Percentiles rank a stretch among this genome's conserved stretches.
Evolutionary conservation across 768 basidiomycete species (phyloP).

Genomic region (Tulasnella sp.): DNA sequence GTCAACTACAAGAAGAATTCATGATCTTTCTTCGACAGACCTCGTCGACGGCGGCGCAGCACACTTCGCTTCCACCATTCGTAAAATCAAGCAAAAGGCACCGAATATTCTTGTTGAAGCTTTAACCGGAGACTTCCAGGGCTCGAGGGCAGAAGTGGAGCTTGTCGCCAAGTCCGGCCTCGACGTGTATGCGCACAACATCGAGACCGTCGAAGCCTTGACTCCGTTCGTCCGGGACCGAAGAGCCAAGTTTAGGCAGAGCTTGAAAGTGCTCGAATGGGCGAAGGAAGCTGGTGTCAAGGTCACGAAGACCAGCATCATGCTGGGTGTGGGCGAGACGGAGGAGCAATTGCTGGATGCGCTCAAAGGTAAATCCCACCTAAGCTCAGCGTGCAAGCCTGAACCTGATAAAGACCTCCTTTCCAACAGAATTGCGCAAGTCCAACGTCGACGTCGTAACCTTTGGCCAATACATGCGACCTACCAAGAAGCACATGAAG

Average conservation of each 20-base stretch:
- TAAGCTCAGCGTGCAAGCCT: not conserved
- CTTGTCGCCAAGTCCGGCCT: constrained; percentile 87
- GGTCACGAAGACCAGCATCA: constrained; percentile 96
- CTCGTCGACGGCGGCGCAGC: constrained; percentile 85
- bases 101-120: constrained; percentile 96
- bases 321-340: constrained; percentile 94
- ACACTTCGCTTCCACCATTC: constrained; percentile 94
- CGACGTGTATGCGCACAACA: constrained; percentile 97
- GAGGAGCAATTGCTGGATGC: constrained; percentile 77
- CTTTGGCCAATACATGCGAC: constrained; percentile 99
- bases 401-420: not conserved
- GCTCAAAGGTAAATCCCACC: constrained; percentile 59
- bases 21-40: constrained; percentile 49
- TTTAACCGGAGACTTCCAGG: constrained; percentile 90
- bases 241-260: constrained; percentile 64
- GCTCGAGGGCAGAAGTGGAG: constrained; percentile 66
- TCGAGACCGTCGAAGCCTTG: constrained; percentile 91
- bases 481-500: constrained; percentile 98
- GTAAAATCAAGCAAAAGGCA: constrained; percentile 96
- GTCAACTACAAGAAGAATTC: not conserved
- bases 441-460: constrained; percentile 94
- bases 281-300: constrained; percentile 80
- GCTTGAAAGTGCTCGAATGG: constrained; percentile 70
- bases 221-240: constrained; percentile 96
- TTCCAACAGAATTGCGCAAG: constrained; percentile 68